Evolutionary conservation across 2,329 filamentous ascomycete genomes (phyloP).

Genomic region (Aotearoamyces nothofagi): DNA sequence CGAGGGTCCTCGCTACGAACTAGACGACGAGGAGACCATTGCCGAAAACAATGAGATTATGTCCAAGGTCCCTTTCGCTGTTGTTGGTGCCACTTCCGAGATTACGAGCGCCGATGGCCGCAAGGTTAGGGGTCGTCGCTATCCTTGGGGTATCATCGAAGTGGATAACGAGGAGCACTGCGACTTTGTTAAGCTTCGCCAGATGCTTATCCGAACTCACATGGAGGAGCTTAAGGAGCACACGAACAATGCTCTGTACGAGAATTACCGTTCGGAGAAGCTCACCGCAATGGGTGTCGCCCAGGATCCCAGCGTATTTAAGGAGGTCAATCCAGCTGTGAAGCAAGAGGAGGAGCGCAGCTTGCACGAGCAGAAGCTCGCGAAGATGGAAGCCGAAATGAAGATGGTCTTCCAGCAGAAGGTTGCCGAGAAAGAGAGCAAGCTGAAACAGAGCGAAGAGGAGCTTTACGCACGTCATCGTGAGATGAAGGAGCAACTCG

Average conservation of each 20-base stretch:
- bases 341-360: constrained; percentile 99
- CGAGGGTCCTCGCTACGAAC: constrained; percentile 93
- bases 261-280: constrained; percentile 99
- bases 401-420: constrained; percentile 99
- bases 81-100: constrained; percentile 93
- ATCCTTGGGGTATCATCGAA: constrained; percentile 97
- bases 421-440: constrained; percentile 98
- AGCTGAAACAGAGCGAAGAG: constrained; percentile 98
- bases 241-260: constrained; percentile 97
- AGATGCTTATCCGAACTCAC: constrained; percentile 99
- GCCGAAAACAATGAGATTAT: constrained; percentile 99
- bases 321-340: constrained; percentile 99
- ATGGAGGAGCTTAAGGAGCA: constrained; percentile 99
- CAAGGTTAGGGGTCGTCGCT: constrained; percentile 88
- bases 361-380: constrained; percentile 97
- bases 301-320: constrained; percentile 98
- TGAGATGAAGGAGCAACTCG: constrained; percentile 99
- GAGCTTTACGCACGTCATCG: constrained; percentile 95
- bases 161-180: constrained; percentile 99
- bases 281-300: constrained; percentile 96
- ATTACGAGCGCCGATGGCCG: constrained; percentile 83
- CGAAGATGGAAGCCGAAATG: constrained; percentile 99
- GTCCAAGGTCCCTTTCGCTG: constrained; percentile 98
- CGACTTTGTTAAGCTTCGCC: constrained; percentile 98
- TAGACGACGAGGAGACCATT: constrained; percentile 98